Evolutionary conservation across 1,284 basidiomycete genomes (phyloP), one percentile per base, ranked within the genome.

Genomic region (Cryptococcus sp.): DNA sequence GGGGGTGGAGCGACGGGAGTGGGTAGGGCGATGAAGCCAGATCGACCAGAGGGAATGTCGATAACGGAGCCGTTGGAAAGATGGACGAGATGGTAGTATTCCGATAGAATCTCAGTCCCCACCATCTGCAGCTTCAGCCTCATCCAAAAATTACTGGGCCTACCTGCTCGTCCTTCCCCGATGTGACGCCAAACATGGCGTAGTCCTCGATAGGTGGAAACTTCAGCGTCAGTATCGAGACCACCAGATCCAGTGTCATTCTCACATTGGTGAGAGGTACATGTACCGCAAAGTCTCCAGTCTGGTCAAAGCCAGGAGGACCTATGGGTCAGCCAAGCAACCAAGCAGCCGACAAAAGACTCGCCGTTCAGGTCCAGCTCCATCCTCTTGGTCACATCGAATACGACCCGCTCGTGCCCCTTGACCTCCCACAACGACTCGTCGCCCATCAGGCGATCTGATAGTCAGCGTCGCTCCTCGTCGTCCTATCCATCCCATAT

Each of bases 261-360:
- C 60, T 50, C 33, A 61, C 63, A 42, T 65, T 63, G 12, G 60
- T 63, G 25, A 47, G 25, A 4, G 60, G 63, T 11, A 63, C 47
- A 40, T 59, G 52, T 3, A 63, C 50, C 5, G 33, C 33, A 22
- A 65, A 65, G 4, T 47, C 10, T 19, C 50, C 23, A 23, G 58
- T 41, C 9, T 43, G 18, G 25, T 59, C 50, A 16, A 52, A 21
- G 11, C 39, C 19, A 9, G 21, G 36, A 28, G 31, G 14, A 16
- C 24, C 32, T 43, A 24, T 23, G 6, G 7, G 28, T 39, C 23
- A 25, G 19, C 31, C 31, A 16, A 7, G n/a, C 4, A 32, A 5
- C 45, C 3, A 26, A 7, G 19, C 5, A 24, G 5, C 5, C n/a
- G 25, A 31, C 3, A 14, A 11, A 22, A 22, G n/a, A 48, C 47